Base-by-base conservation (phyloP, 208 protist genomes). In the Leishmania tarentolae region DNA sequence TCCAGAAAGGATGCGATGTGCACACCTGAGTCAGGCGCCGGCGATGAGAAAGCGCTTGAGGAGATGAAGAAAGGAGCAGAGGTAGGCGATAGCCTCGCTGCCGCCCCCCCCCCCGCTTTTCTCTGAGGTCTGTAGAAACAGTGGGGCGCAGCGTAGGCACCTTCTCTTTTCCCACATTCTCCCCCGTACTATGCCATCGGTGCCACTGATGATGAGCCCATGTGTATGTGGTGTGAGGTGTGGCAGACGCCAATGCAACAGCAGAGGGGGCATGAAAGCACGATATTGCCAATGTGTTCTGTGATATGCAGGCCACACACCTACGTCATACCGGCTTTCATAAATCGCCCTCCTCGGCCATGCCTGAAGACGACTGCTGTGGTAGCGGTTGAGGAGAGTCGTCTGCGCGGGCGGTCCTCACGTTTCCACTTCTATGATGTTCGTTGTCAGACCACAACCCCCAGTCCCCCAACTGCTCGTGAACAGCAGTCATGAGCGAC, bases 401-500 rank as follows among this genome's bases (percentile, higher is more conserved):
- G 46, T 17, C 4, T 53, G 44, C n/a, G 3, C 31, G 5, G 19
- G 19, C 69, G 13, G 13, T 17, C 1, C 37, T 50, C 28, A 73
- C 69, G 69, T 52, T 44, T 24, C 40, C 69, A 73, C 44, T 28
- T 37, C 44, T 13, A 37, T 19, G 50, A 46, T 13, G 13, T 24
- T 40, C 40, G 37, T 17, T 15, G 28, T 40, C 50, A n/a, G 53
- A 53, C 56, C 37, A 1, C 57, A 76, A 68, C 44, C 65, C n/a
- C 90, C 90, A 93, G 28, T 75, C 75, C 35, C 37, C 31, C 82
- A 93, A 78, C 86, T 90, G 75, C 75, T 91, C 90, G 42, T 82
- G 80, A 21, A 93, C 79, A 17, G 90, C 87, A 21, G 83, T 80
- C 87, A 93, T 90, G 28, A 92, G 79, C 11, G 90, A 87, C 50